phyloP scores from a whole-genome alignment of 2,329 filamentous ascomycete genomes.

The Microdochium trichocladiopsis region DNA sequence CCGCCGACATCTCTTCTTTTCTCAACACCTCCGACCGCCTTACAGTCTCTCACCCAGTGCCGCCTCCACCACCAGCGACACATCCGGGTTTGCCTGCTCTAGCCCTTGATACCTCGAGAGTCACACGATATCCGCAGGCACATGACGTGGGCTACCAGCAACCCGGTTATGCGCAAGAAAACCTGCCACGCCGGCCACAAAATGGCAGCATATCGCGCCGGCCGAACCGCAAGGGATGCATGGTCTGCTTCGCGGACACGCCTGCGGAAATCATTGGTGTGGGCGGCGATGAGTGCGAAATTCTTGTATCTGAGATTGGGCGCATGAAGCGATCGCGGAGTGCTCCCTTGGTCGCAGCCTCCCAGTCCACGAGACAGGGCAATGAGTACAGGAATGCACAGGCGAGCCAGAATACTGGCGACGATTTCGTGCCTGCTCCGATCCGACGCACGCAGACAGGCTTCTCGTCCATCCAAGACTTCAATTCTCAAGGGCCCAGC shows the following conservation, averaged over 20 bases:
- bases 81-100: constrained; percentile 29
- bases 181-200: constrained; percentile 33
- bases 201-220: constrained; percentile 36
- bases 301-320: constrained; percentile 65
- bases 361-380: constrained; percentile 20
- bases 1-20: constrained; percentile 51
- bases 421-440: constrained; percentile 44
- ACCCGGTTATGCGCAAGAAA: constrained; percentile 17
- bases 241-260: constrained; percentile 66
- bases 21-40: constrained; percentile 49
- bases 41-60: constrained; percentile 43
- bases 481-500: constrained; percentile 7
- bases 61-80: constrained; percentile 23
- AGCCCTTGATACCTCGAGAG: constrained; percentile 47
- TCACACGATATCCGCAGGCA: constrained; percentile 49
- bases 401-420: constrained; percentile 20
- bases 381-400: constrained; percentile 14
- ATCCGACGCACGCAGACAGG: constrained; percentile 54
- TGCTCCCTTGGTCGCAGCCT: constrained; percentile 22
- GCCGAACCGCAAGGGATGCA: constrained; percentile 54
- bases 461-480: constrained; percentile 27
- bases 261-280: constrained; percentile 80
- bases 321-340: constrained; percentile 40
- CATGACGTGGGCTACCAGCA: neutral
- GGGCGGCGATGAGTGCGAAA: constrained; percentile 79